These are phyloP conservation scores for Metarhizium rileyi DNA, from an alignment of 2,329 filamentous ascomycete genomes.

Conservation along the genomic window DNA sequence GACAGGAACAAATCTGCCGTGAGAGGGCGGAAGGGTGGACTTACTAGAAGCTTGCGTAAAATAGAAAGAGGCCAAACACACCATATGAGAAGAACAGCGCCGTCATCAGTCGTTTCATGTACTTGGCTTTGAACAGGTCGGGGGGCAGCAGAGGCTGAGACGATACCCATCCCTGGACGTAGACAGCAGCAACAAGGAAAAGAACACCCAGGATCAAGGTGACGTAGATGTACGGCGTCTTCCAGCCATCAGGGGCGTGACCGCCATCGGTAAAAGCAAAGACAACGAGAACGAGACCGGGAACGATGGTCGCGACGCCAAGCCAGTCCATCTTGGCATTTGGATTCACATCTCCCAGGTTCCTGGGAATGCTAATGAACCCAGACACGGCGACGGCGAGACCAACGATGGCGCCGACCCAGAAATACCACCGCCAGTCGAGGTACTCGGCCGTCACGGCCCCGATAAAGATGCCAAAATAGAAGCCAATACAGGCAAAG, in stretches of 20 bases:
- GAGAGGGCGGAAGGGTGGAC: constrained; percentile 11
- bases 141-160: constrained; percentile 58
- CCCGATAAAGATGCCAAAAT: constrained; percentile 57
- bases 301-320: constrained; percentile 50
- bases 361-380: constrained; percentile 28
- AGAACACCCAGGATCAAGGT: constrained; percentile 54
- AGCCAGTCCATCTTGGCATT: constrained; percentile 55
- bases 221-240: constrained; percentile 61
- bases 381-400: constrained; percentile 38
- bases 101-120: constrained; percentile 53
- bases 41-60: constrained; percentile 61
- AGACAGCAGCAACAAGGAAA: constrained; percentile 50
- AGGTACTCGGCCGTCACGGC: constrained; percentile 52
- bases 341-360: constrained; percentile 16
- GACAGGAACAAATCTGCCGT: too few relatives aligned
- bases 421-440: constrained; percentile 63
- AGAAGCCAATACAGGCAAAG: constrained; percentile 50
- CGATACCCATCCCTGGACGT: constrained; percentile 64
- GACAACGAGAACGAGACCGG: constrained; percentile 58
- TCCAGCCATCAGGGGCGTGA: constrained; percentile 60
- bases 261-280: constrained; percentile 67
- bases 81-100: constrained; percentile 60
- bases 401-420: constrained; percentile 41
- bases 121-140: constrained; percentile 59
- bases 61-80: constrained; percentile 55